Percentiles rank a stretch among this genome's conserved stretches.
Evolutionary conservation across 495 filamentous ascomycete species (phyloP).

Genomic region (Pyrenula massariospora): DNA sequence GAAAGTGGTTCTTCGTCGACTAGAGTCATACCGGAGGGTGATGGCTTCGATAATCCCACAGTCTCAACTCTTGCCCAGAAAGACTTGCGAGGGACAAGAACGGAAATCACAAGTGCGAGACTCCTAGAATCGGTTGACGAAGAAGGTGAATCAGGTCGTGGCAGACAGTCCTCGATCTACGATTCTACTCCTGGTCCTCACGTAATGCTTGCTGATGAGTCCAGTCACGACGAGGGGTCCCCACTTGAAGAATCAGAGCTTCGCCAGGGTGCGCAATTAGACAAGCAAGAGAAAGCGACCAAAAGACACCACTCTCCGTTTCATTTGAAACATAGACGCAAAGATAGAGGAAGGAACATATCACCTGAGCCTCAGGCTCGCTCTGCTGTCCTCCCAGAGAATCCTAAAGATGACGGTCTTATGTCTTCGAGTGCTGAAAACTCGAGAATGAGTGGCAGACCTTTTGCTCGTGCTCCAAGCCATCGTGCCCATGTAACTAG

Average conservation of each 20-base stretch:
- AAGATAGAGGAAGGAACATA: background rate
- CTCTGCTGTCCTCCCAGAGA: background rate
- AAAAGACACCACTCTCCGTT: constrained; percentile 23
- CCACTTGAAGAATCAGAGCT: background rate
- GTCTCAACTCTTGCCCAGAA: background rate
- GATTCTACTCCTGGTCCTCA: background rate
- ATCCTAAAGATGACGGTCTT: background rate
- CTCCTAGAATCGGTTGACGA: background rate
- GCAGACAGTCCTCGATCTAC: background rate
- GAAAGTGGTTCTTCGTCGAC: background rate
- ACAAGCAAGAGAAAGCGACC: constrained; percentile 26
- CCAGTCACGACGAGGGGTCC: background rate
- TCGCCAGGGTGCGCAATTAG: background rate
- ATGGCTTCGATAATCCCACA: background rate
- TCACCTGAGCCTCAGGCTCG: background rate
- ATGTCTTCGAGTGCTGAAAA: background rate
- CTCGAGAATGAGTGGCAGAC: background rate
- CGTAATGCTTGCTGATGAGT: background rate
- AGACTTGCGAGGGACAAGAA: background rate
- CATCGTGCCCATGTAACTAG: background rate
- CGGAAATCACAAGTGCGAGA: background rate
- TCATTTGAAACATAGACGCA: background rate
- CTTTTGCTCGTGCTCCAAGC: background rate
- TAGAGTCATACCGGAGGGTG: background rate
- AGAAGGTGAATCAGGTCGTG: background rate